Base-by-base conservation (phyloP, 306 rosid species). In the Corylus heterophylla region DNA sequence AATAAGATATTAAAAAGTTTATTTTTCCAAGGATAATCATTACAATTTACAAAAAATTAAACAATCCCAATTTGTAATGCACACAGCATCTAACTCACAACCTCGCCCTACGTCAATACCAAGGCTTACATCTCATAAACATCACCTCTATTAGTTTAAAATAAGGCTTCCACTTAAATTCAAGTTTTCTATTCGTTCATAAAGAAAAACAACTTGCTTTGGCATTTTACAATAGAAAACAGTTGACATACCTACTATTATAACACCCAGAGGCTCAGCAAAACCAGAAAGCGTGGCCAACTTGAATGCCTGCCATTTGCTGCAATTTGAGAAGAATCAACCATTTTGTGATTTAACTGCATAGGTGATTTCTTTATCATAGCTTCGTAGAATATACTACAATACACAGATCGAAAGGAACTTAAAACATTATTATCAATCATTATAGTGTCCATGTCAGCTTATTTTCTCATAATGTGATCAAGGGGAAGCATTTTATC, bases 221-320 rank as follows among this genome's bases (percentile, higher is more conserved):
- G 11, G 68, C 16, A 71, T 62, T 52, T 29, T 76, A 63, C 66
- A 80, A 54, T 64, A 67, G 56, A 78, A 76, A 83, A 83, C 75
- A 73, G 70, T 78, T 84, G 12, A 76, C 89, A 58, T 90, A 95
- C 98, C 99, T 70, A 93, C 99, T 52, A 95, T 89, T 85, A 93
- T 76, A 76, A 95, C 98, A 74, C 98, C 99, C 74, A 95, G 84
- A 69, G 98, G 98, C 83, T 95, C 98, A 1, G 99, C 98, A 42
- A 95, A 85, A 85, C 99, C 99, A 76, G 99, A 95, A 80, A 95
- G 99, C 18, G 98, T 88, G 44, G 99, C 98, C 84, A 90, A 86
- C 85, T 95, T 95, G 93, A 95, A 95, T 35, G 99, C 99, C 88
- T 95, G 90, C 99, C 99, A 95, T 87, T 93, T 95, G 82, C 98